Percentiles rank a stretch among this genome's conserved stretches.
Evolutionary conservation across 108 stramenopile genomes (phyloP).

Genomic region (Thalassiosira profunda): DNA sequence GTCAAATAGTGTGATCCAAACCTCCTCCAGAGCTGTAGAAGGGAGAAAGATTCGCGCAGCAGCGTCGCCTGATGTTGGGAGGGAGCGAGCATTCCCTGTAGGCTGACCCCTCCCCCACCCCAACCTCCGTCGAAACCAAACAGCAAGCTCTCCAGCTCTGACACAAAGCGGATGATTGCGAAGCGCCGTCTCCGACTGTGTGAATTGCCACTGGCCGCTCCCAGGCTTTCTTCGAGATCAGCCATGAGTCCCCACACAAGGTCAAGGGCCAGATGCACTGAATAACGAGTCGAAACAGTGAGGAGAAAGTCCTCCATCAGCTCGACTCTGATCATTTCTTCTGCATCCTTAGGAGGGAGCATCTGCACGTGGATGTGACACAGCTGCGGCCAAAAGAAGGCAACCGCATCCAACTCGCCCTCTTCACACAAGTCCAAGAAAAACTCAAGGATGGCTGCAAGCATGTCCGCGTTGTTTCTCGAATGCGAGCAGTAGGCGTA

Average conservation of each 20-base stretch:
- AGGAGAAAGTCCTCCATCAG: slow-evolving; percentile 89
- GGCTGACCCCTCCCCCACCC: slow-evolving; percentile 85
- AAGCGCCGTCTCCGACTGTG: slow-evolving; percentile 65
- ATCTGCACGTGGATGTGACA: slow-evolving; percentile 88
- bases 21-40: slow-evolving; percentile 66
- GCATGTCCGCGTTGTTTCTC: slow-evolving; percentile 54
- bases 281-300: slow-evolving; percentile 70
- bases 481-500: neutral
- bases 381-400: slow-evolving; percentile 89
- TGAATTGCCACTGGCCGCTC: slow-evolving; percentile 36
- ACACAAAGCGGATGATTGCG: slow-evolving; percentile 82
- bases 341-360: slow-evolving; percentile 72
- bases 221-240: slow-evolving; percentile 82
- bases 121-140: slow-evolving; percentile 88
- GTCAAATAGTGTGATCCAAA: slow-evolving; percentile 59
- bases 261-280: slow-evolving; percentile 82
- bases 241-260: slow-evolving; percentile 85
- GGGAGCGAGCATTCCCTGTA: slow-evolving; percentile 70
- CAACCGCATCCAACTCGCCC: slow-evolving; percentile 75
- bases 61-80: slow-evolving; percentile 72
- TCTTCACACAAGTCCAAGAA: slow-evolving; percentile 87
- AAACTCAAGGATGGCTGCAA: slow-evolving; percentile 84
- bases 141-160: slow-evolving; percentile 82
- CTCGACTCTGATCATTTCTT: slow-evolving; percentile 72
- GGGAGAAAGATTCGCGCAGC: slow-evolving; percentile 59